Evolutionary conservation across 1,139 yeast genomes (phyloP).

Genomic region (Candida sanyaensis): DNA sequence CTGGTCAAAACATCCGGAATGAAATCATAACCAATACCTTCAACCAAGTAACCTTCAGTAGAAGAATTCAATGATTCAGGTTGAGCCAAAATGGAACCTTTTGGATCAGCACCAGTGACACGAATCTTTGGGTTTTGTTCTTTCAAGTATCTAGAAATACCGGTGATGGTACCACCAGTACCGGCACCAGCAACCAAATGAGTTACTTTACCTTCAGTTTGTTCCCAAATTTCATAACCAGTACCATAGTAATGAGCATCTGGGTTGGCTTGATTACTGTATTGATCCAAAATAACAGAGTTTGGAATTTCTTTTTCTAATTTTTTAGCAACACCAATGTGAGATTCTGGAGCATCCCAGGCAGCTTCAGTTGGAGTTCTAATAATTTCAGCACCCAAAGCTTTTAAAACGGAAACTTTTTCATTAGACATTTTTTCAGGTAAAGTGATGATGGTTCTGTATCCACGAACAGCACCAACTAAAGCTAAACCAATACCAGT

Average conservation of each 20-base stretch:
- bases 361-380: constrained; percentile 95
- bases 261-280: constrained; percentile 78
- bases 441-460: constrained; percentile 82
- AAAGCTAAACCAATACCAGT: constrained; percentile 89
- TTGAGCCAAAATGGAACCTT: constrained; percentile 81
- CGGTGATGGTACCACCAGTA: constrained; percentile 83
- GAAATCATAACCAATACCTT: constrained; percentile 92
- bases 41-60: constrained; percentile 71
- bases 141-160: constrained; percentile 76
- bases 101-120: constrained; percentile 83
- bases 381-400: constrained; percentile 87
- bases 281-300: constrained; percentile 84
- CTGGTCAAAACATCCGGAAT: constrained; percentile 81
- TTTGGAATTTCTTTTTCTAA: constrained; percentile 84
- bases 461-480: constrained; percentile 85
- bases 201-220: constrained; percentile 69
- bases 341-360: constrained; percentile 91
- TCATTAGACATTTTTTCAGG: constrained; percentile 95
- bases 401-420: constrained; percentile 84
- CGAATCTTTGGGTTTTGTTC: constrained; percentile 64
- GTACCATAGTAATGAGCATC: constrained; percentile 84
- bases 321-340: constrained; percentile 84
- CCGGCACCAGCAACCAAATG: constrained; percentile 91
- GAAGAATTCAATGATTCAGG: constrained; percentile 74
- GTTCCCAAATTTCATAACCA: constrained; percentile 85